Conservation (phyloP, 176 grass and related monocot genomes). For the Oryza australiensis region DNA sequence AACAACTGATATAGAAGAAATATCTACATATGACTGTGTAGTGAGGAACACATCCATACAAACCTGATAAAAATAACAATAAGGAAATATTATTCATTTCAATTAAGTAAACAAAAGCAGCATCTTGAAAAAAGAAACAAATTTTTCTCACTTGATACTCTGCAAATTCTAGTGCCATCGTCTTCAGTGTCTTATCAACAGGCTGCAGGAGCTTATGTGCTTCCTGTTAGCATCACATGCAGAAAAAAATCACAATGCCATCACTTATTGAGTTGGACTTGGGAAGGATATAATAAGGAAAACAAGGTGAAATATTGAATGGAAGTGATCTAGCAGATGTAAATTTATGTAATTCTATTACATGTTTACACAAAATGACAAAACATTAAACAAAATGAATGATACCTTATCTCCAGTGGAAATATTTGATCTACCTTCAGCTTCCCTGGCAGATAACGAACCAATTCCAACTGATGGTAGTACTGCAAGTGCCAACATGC, state of each 20-base stretch:
- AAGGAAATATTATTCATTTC: background rate
- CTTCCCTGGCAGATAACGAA: constrained; percentile 72
- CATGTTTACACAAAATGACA: constrained; percentile 1
- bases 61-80: constrained; percentile 50
- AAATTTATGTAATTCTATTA: background rate
- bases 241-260: background rate
- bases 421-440: constrained; percentile 71
- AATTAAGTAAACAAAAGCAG: constrained; percentile 7
- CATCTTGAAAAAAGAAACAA: constrained; percentile 31
- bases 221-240: constrained; percentile 46
- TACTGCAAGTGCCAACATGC: constrained; percentile 40
- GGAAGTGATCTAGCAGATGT: background rate
- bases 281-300: background rate
- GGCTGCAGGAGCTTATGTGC: constrained; percentile 79
- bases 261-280: background rate
- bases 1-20: constrained; percentile 75
- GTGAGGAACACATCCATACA: constrained; percentile 86
- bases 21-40: constrained; percentile 68
- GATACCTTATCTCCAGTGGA: constrained; percentile 76
- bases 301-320: constrained; percentile 10
- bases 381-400: background rate
- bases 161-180: constrained; percentile 86
- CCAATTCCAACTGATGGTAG: constrained; percentile 67
- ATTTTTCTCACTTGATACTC: constrained; percentile 72
- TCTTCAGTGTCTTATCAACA: constrained; percentile 74